Evolutionary conservation across 805 yeast genomes (phyloP).

Genomic region (Lipomyces orientalis): DNA sequence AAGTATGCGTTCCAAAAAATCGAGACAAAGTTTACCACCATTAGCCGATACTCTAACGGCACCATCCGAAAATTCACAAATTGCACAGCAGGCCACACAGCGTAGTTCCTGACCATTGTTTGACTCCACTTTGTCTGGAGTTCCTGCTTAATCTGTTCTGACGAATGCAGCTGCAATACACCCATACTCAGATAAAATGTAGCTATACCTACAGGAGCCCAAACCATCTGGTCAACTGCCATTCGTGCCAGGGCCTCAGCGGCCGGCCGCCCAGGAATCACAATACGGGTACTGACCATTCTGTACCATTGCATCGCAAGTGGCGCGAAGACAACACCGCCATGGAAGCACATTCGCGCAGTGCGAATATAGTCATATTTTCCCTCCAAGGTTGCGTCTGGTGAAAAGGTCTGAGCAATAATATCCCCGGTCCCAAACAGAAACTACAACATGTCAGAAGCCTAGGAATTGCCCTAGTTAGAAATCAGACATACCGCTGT

Average conservation of each 20-base stretch:
- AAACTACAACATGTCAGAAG: too few species aligned
- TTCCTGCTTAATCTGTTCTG: constrained; percentile 48
- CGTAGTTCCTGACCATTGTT: constrained; percentile 72
- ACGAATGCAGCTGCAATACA: constrained; percentile 60
- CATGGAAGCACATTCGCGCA: constrained; percentile 68
- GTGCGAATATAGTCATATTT: constrained; percentile 62
- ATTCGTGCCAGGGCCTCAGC: constrained; percentile 57
- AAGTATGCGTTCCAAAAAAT: constrained; percentile 85
- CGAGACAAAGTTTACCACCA: constrained; percentile 72
- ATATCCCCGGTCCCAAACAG: constrained; percentile 78
- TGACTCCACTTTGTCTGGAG: constrained; percentile 58
- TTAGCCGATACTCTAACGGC: constrained; percentile 53
- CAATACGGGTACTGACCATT: constrained; percentile 30
- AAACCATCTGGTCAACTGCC: constrained; percentile 69
- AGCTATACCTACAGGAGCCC: constrained; percentile 78
- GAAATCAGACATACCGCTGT: too few species aligned
- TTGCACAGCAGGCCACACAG: constrained; percentile 82
- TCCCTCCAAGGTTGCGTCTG: constrained; percentile 39
- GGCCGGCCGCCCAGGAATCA: constrained; percentile 32
- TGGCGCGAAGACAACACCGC: constrained; percentile 76
- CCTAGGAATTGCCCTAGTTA: too few species aligned
- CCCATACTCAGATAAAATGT: constrained; percentile 73
- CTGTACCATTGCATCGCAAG: constrained; percentile 67
- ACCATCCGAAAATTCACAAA: constrained; percentile 59
- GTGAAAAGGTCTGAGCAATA: constrained; percentile 66